Evolutionary conservation across 257 asterid genomes (phyloP).

Genomic region (Paraleonurus japonicus): DNA sequence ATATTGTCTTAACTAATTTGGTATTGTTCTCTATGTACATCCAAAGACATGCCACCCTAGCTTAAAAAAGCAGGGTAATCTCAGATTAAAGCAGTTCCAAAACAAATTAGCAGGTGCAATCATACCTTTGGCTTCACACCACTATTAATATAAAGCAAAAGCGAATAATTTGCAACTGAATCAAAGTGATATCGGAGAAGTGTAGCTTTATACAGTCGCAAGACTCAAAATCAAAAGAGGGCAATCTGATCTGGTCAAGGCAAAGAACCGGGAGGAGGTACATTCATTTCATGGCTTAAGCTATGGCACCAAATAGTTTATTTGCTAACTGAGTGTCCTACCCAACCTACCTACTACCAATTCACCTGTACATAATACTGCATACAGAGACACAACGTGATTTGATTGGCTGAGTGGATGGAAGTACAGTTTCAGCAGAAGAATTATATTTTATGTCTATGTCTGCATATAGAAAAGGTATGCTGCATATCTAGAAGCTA

Average conservation of each 20-base stretch:
- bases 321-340: not conserved
- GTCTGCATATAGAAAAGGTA: not conserved
- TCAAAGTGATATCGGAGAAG: not conserved
- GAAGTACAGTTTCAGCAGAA: not conserved
- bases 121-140: not conserved
- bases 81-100: not conserved
- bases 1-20: not conserved
- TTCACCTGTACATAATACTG: not conserved
- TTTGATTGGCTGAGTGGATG: not conserved
- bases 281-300: not conserved
- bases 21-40: not conserved
- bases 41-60: constrained; percentile 9
- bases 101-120: not conserved
- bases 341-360: not conserved
- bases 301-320: not conserved
- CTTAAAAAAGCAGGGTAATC: not conserved
- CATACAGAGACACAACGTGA: not conserved
- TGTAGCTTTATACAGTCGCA: not conserved
- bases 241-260: not conserved
- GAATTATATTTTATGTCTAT: not conserved
- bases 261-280: constrained; percentile 5
- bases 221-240: not conserved
- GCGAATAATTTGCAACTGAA: not conserved
- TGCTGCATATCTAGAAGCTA: not conserved
- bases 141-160: not conserved